phyloP scores from a whole-genome alignment of 78 protist species.

The Monosiga brevicollis region DNA sequence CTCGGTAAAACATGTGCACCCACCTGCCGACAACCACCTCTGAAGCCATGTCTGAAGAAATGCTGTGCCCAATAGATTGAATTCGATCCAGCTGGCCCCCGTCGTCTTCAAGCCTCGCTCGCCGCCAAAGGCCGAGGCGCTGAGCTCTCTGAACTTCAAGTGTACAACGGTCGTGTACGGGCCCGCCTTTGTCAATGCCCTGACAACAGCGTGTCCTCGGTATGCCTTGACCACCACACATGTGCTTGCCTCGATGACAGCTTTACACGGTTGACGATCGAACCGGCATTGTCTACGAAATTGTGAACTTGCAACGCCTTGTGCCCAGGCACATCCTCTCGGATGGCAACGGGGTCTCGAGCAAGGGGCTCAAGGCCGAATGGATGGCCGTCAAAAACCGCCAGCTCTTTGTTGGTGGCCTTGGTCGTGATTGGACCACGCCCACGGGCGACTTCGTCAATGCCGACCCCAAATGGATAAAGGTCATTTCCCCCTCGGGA shows the following conservation, averaged over 20 bases:
- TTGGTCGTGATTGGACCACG: neutral
- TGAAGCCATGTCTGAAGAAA: too few species aligned
- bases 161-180: neutral
- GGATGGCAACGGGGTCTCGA: neutral
- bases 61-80: too few species aligned
- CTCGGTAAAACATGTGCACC: neutral
- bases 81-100: too few species aligned
- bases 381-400: neutral
- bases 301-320: neutral
- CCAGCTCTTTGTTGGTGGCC: neutral
- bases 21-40: too few species aligned
- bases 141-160: neutral
- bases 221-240: neutral
- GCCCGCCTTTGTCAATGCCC: neutral
- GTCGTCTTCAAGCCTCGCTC: too few species aligned
- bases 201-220: neutral
- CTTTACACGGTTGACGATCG: neutral
- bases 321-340: neutral
- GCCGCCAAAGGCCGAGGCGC: neutral
- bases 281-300: neutral
- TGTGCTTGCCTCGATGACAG: neutral
- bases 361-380: neutral
- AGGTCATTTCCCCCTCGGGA: neutral
- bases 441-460: neutral
- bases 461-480: neutral